Base-by-base conservation (phyloP, 2,329 filamentous ascomycete genomes). In the Niveomyces coronatus region DNA sequence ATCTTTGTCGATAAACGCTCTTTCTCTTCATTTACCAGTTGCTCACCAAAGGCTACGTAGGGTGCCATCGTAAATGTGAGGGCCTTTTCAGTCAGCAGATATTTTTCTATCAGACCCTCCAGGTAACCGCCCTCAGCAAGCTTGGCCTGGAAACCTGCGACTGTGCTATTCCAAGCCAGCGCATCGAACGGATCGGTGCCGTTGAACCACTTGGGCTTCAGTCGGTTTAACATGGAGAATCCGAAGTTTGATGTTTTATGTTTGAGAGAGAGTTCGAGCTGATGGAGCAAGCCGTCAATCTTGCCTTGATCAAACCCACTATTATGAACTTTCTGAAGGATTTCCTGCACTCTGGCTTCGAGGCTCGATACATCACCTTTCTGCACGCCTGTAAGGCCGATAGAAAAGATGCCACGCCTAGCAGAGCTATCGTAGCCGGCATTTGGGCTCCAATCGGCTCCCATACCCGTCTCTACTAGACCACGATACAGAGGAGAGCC, bases 231-330 rank as follows among this genome's bases (percentile, higher is more conserved):
- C 37, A 96, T 74, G 14, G 81, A 80, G 70, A 95, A 85, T 11
- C 91, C 91, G 54, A 98, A 98, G 52, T 83, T 87, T 39, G 91
- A 85, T 1, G 87, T 95, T 68, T 96, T 96, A 64, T 98, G 87
- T 63, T 95, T 95, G 34, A 96, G 64, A 0, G 80, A 74, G n/a
- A 98, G 71, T 56, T 98, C 91, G 4, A 96, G 64, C 58, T 96
- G 89, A 57, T 98, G 91, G 38, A 98, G 70, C 45, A 93, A 83
- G 3, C 91, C 91, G 45, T 94, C 85, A 42, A 98, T 85, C 60
- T 98, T 98, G 49, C 80, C 77, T 51, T 80, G 71, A 42, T 91
- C 87, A 49, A 98, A 94, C 0, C 91, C 89, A 43, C 80, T 83
- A 18, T 78, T 64, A 14, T 78, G 72, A 6, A 76, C 76, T 31